Percentiles rank a stretch among this genome's conserved stretches.
These are phyloP conservation scores for Colletotrichum sidae DNA, from an alignment of 2,329 filamentous ascomycete species.

Conservation along the genomic window DNA sequence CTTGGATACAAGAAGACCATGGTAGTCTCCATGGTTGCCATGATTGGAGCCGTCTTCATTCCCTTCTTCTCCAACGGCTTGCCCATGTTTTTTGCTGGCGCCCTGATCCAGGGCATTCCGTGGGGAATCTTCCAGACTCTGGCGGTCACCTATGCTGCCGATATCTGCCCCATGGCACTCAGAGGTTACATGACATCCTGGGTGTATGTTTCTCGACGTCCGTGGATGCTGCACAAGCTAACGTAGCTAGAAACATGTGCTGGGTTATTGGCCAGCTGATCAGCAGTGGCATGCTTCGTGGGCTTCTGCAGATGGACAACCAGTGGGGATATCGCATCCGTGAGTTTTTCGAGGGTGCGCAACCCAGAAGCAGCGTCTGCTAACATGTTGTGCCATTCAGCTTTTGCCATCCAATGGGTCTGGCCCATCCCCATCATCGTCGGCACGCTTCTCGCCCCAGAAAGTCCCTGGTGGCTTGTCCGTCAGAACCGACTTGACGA, in stretches of 20 bases:
- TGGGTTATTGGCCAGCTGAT: slow-evolving; percentile 56
- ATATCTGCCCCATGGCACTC: slow-evolving; percentile 50
- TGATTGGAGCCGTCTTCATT: slow-evolving; percentile 58
- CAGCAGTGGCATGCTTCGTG: slow-evolving; percentile 49
- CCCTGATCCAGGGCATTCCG: slow-evolving; percentile 51
- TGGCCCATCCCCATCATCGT: slow-evolving; percentile 39
- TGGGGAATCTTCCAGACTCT: slow-evolving; percentile 50
- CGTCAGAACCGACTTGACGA: slow-evolving; percentile 40
- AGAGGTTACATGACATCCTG: slow-evolving; percentile 38
- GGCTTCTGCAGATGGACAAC: slow-evolving; percentile 42
- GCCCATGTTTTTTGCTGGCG: slow-evolving; percentile 52
- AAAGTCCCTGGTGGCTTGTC: slow-evolving; percentile 44
- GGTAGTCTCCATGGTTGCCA: slow-evolving; percentile 51
- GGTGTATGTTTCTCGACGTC: slow-evolving; percentile 44
- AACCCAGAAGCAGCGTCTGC: background rate
- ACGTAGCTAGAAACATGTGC: slow-evolving; percentile 48
- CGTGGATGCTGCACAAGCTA: background rate
- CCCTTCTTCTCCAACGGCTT: slow-evolving; percentile 58
- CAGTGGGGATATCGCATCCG: slow-evolving; percentile 59
- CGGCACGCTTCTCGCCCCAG: slow-evolving; percentile 39
- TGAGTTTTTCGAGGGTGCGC: background rate
- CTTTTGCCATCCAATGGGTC: slow-evolving; percentile 48
- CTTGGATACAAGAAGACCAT: slow-evolving; percentile 58
- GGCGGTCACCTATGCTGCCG: slow-evolving; percentile 52
- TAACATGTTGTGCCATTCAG: background rate